A percentile compares a stretch with the other conserved stretches of the same genome.
Conservation (phyloP, 495 filamentous ascomycete genomes). For the Penicilliopsis zonata region DNA sequence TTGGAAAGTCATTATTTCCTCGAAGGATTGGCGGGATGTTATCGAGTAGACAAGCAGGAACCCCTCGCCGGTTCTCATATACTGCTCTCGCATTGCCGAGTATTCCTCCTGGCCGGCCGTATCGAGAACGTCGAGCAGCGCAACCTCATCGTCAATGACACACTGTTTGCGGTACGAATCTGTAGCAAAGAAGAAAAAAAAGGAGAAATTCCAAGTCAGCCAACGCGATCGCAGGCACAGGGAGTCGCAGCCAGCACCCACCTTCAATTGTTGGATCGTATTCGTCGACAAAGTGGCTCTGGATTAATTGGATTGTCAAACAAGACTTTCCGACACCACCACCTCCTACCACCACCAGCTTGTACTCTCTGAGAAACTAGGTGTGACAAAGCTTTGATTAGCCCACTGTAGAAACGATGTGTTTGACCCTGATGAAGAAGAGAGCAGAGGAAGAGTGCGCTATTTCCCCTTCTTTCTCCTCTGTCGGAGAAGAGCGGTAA, state of each 20-base stretch:
- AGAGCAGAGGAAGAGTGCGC: background rate
- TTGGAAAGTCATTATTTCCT: slow-evolving; percentile 96
- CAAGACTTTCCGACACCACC: slow-evolving; percentile 99
- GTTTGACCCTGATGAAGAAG: background rate
- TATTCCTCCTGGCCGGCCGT: slow-evolving; percentile 99
- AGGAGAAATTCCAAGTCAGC: slow-evolving; percentile 7
- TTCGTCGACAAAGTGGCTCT: slow-evolving; percentile 97
- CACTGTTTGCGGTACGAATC: slow-evolving; percentile 99
- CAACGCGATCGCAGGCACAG: slow-evolving; percentile 6
- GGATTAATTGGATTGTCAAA: slow-evolving; percentile 97
- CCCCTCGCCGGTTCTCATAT: slow-evolving; percentile 98
- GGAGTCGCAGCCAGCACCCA: slow-evolving; percentile 26
- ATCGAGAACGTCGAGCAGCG: slow-evolving; percentile 92
- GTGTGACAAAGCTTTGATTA: too few species aligned
- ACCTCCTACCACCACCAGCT: slow-evolving; percentile 93
- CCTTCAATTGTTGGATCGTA: slow-evolving; percentile 99
- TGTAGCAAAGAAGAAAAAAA: slow-evolving; percentile 22
- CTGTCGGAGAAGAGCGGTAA: too few species aligned
- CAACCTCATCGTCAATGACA: slow-evolving; percentile 95
- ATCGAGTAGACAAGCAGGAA: slow-evolving; percentile 98
- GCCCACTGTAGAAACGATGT: background rate
- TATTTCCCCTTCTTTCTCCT: too few species aligned
- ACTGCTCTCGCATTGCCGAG: slow-evolving; percentile 98
- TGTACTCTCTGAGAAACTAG: slow-evolving; percentile 97
- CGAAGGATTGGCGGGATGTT: slow-evolving; percentile 91